A percentile compares a stretch with the other conserved stretches of the same genome.
These are phyloP conservation scores for Symbiodinium pilosum DNA, from an alignment of 73 alveolate genomes.

Conservation along the genomic window DNA sequence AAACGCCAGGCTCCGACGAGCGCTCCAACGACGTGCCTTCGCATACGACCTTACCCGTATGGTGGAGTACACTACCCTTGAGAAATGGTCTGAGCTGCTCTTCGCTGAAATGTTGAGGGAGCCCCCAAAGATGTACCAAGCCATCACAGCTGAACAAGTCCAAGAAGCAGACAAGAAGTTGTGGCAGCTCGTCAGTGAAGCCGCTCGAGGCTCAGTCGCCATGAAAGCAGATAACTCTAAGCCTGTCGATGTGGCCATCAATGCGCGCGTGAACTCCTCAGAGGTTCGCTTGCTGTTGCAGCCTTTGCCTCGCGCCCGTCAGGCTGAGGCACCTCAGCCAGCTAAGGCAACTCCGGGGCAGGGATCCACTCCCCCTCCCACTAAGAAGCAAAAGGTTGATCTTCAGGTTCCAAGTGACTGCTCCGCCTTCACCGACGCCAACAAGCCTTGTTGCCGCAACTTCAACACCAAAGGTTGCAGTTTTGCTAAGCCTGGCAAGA, in stretches of 20 bases:
- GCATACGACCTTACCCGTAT: neutral
- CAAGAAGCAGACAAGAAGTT: neutral
- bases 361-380: neutral
- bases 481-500: neutral
- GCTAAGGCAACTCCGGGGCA: neutral
- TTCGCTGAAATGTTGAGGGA: neutral
- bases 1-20: neutral
- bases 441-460: constrained; percentile 9
- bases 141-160: neutral
- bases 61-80: neutral
- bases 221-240: neutral
- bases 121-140: neutral
- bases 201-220: neutral
- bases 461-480: neutral
- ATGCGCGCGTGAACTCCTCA: neutral
- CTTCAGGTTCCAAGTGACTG: neutral
- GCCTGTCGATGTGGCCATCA: neutral
- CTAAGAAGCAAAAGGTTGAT: neutral
- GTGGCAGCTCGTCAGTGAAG: neutral
- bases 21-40: neutral
- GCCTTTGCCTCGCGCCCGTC: neutral
- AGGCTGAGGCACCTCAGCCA: neutral
- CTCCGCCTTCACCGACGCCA: neutral
- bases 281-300: neutral
- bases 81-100: neutral